phyloP scores from a whole-genome alignment of 352 stramenopile genomes.

The Phytophthora multivora region DNA sequence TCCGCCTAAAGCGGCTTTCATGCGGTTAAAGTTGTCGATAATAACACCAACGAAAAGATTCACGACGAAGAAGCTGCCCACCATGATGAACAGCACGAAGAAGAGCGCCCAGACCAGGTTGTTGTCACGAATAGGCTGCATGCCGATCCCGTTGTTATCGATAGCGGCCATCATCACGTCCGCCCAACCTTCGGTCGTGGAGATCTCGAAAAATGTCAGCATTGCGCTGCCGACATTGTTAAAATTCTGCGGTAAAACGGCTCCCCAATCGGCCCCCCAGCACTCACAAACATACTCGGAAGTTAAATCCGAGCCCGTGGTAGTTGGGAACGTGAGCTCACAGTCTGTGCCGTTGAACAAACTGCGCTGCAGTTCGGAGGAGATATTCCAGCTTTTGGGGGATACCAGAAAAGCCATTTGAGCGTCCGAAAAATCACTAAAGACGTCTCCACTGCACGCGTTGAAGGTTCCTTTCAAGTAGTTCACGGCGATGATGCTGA shows the following conservation, averaged over 20 bases:
- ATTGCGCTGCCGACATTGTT: slow-evolving; percentile 86
- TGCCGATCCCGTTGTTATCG: slow-evolving; percentile 88
- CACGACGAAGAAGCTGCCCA: slow-evolving; percentile 94
- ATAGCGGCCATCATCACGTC: slow-evolving; percentile 92
- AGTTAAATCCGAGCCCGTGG: slow-evolving; percentile 36
- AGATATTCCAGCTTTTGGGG: slow-evolving; percentile 42
- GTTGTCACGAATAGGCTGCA: slow-evolving; percentile 91
- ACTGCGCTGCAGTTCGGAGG: slow-evolving; percentile 36
- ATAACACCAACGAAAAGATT: slow-evolving; percentile 95
- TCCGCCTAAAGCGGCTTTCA: slow-evolving; percentile 79
- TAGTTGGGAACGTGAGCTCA: slow-evolving; percentile 3
- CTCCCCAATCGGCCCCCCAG: slow-evolving; percentile 52
- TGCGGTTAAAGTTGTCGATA: slow-evolving; percentile 94
- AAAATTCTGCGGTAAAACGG: slow-evolving; percentile 76
- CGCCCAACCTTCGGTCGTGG: slow-evolving; percentile 92
- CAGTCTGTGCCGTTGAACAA: slow-evolving; percentile 61
- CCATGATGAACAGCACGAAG: slow-evolving; percentile 92
- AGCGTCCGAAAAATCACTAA: slow-evolving; percentile 41
- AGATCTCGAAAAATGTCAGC: slow-evolving; percentile 93
- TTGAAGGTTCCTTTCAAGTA: slow-evolving; percentile 94
- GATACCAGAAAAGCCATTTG: slow-evolving; percentile 55
- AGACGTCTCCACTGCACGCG: slow-evolving; percentile 71
- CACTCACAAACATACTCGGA: slow-evolving; percentile 79
- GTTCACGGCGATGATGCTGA: slow-evolving; percentile 94
- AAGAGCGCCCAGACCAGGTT: slow-evolving; percentile 83